phyloP scores from a whole-genome alignment of 306 rosid genomes.

The Prinsepia uniflora region DNA sequence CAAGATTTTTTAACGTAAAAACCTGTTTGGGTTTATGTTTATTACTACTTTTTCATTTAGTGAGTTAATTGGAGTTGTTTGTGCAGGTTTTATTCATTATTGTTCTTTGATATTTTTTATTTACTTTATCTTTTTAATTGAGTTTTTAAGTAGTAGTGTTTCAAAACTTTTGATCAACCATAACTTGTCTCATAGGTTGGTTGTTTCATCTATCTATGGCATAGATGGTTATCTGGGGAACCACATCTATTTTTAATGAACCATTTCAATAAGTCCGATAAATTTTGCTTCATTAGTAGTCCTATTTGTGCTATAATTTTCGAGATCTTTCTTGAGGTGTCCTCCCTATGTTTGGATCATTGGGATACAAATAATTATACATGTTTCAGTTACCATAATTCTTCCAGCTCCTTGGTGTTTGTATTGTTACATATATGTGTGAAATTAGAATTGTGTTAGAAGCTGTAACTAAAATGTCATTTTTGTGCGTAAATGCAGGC shows the following conservation, averaged over 20 bases:
- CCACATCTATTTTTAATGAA: background rate
- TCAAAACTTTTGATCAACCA: background rate
- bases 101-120: background rate
- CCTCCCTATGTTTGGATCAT: background rate
- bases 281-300: background rate
- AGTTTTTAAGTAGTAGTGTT: background rate
- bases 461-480: background rate
- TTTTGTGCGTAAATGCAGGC: background rate
- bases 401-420: background rate
- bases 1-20: slow-evolving; percentile 9
- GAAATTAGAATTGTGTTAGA: background rate
- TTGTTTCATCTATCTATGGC: background rate
- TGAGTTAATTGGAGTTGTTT: background rate
- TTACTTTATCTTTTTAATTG: background rate
- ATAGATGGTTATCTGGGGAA: background rate
- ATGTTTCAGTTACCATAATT: background rate
- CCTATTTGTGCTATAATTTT: background rate
- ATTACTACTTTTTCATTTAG: background rate
- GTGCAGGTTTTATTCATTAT: background rate
- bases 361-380: background rate
- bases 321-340: background rate
- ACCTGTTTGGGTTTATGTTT: background rate
- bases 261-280: background rate
- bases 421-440: background rate
- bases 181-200: background rate